A percentile compares a stretch with the other conserved stretches of the same genome.
phyloP scores from a whole-genome alignment of 106 monocot species.

The Acorus gramineus region DNA sequence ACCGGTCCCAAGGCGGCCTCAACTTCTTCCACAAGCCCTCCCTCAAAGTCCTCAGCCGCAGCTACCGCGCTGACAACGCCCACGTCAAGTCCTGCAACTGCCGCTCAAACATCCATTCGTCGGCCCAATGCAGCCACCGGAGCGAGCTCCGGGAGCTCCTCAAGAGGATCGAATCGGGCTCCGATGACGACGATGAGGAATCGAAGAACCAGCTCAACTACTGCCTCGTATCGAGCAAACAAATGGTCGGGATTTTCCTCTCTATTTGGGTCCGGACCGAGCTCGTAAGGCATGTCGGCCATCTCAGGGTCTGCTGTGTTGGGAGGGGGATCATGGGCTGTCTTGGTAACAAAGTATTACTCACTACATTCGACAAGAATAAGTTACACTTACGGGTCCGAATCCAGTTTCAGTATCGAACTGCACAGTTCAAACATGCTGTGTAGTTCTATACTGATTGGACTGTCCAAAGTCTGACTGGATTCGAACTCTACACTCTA shows the following conservation, averaged over 20 bases:
- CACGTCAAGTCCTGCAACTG: slow-evolving; percentile 70
- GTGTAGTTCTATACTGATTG: too few relatives aligned
- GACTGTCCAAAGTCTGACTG: too few relatives aligned
- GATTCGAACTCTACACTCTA: too few relatives aligned
- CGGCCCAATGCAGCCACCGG: slow-evolving; percentile 3
- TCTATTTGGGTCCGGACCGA: slow-evolving; percentile 85
- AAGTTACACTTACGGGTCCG: too few relatives aligned
- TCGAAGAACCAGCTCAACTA: slow-evolving; percentile 20
- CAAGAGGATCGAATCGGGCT: slow-evolving; percentile 19
- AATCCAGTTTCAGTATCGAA: too few relatives aligned
- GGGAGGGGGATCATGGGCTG: slow-evolving; percentile 93
- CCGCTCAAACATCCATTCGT: slow-evolving; percentile 13
- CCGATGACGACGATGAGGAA: slow-evolving; percentile 38
- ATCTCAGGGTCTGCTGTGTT: slow-evolving; percentile 58
- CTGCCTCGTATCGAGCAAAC: slow-evolving; percentile 71
- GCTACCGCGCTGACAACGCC: slow-evolving; percentile 30
- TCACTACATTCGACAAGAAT: too few relatives aligned
- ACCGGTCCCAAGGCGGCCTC: slow-evolving; percentile 25
- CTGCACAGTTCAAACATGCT: too few relatives aligned
- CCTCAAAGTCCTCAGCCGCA: slow-evolving; percentile 60
- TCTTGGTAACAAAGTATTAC: slow-evolving; percentile 81
- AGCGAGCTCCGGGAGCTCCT: slow-evolving; percentile 57
- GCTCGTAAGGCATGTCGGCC: slow-evolving; percentile 64
- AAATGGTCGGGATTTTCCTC: slow-evolving; percentile 94
- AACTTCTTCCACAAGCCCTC: slow-evolving; percentile 66